These are phyloP conservation scores for Macrophomina tecta DNA, from an alignment of 2,329 filamentous ascomycete genomes.

Conservation along the genomic window DNA sequence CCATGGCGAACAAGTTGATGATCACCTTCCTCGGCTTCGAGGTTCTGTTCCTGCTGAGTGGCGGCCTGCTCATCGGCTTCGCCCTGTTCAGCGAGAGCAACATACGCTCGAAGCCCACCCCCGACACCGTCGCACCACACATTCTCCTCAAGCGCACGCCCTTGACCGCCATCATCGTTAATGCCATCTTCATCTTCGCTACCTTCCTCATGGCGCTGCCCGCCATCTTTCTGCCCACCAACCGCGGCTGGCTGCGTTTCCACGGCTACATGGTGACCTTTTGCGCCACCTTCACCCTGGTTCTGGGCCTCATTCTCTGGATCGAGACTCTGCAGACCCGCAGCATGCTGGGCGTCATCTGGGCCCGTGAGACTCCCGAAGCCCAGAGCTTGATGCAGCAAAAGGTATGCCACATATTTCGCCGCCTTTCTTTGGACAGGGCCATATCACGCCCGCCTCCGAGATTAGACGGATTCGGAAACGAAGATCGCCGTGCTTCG, in stretches of 20 bases:
- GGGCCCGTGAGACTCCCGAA: constrained; percentile 61
- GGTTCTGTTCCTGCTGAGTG: constrained; percentile 58
- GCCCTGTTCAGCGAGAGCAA: constrained; percentile 55
- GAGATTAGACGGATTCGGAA: constrained; percentile 15
- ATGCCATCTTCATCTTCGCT: constrained; percentile 73
- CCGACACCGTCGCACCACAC: constrained; percentile 56
- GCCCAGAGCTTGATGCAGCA: constrained; percentile 74
- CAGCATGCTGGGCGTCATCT: constrained; percentile 66
- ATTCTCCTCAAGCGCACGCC: constrained; percentile 60
- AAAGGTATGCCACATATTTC: constrained; percentile 56
- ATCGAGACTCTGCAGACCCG: constrained; percentile 74
- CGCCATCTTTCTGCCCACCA: constrained; percentile 70
- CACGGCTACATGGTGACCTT: constrained; percentile 70
- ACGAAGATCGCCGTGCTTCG: neutral
- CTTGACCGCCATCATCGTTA: constrained; percentile 70
- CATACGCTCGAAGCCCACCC: constrained; percentile 46
- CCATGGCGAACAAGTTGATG: constrained; percentile 59
- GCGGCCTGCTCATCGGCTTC: constrained; percentile 59
- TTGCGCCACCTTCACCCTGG: constrained; percentile 68
- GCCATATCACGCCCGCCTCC: neutral
- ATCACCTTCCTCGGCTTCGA: constrained; percentile 58
- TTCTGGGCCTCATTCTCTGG: constrained; percentile 68
- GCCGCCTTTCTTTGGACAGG: neutral
- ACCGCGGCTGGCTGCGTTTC: constrained; percentile 72
- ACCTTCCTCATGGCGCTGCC: constrained; percentile 72